These are phyloP conservation scores for Penicillium cosmopolitanum DNA, from an alignment of 495 filamentous ascomycete species.

Conservation along the genomic window DNA sequence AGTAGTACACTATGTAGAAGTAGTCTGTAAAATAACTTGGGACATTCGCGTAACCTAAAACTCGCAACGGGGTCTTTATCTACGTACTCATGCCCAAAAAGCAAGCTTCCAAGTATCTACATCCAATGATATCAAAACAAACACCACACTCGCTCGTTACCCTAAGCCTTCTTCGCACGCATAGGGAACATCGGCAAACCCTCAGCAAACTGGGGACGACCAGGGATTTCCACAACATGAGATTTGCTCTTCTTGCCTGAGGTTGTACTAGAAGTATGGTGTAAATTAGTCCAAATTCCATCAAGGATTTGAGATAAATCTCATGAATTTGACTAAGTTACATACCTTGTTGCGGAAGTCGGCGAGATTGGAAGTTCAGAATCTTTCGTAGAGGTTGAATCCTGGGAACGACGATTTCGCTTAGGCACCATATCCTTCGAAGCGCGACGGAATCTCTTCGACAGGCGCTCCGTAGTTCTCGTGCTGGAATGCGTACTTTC, in stretches of 20 bases:
- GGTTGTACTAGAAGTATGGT: not conserved
- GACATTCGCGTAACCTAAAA: not conserved
- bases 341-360: not conserved
- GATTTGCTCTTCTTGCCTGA: slow-evolving; percentile 9
- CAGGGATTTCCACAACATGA: slow-evolving; percentile 15
- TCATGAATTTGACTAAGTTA: not conserved
- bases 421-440: slow-evolving; percentile 15
- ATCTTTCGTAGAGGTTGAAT: slow-evolving; percentile 5
- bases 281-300: not conserved
- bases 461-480: not conserved
- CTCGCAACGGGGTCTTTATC: not conserved
- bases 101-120: not conserved
- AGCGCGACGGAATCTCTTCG: slow-evolving; percentile 12
- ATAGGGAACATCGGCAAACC: slow-evolving; percentile 18
- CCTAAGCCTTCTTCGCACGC: slow-evolving; percentile 10
- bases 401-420: slow-evolving; percentile 10
- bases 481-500: slow-evolving; percentile 8
- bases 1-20: not conserved
- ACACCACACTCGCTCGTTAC: not conserved
- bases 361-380: not conserved
- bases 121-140: slow-evolving; percentile 3
- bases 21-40: no score
- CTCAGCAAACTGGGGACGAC: slow-evolving; percentile 18
- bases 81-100: not conserved
- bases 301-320: not conserved